Evolutionary conservation across 2,329 filamentous ascomycete genomes (phyloP).

Genomic region (Penicillium sp.): DNA sequence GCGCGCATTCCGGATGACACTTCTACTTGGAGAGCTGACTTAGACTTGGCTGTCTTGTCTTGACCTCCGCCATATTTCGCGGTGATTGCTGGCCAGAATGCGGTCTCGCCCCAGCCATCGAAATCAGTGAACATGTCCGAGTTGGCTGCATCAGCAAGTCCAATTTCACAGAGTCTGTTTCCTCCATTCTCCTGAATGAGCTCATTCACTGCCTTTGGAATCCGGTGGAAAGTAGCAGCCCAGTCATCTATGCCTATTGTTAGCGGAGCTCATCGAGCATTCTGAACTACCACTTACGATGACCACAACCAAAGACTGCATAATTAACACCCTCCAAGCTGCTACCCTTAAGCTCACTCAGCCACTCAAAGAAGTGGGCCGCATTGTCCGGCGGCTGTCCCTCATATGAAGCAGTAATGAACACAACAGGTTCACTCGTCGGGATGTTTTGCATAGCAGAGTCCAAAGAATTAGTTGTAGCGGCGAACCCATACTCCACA

Average conservation of each 20-base stretch:
- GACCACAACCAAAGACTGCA: slow-evolving; percentile 70
- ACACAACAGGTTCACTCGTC: slow-evolving; percentile 60
- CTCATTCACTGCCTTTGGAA: slow-evolving; percentile 64
- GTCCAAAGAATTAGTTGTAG: slow-evolving; percentile 60
- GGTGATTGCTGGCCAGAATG: slow-evolving; percentile 54
- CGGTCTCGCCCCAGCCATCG: slow-evolving; percentile 65
- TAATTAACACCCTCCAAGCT: slow-evolving; percentile 61
- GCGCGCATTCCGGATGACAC: slow-evolving; percentile 56
- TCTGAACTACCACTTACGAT: slow-evolving; percentile 33
- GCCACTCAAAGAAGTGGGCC: slow-evolving; percentile 66
- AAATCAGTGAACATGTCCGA: slow-evolving; percentile 69
- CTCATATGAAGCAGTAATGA: slow-evolving; percentile 72
- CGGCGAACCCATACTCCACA: slow-evolving; percentile 58
- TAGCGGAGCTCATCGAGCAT: not conserved
- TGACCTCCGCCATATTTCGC: slow-evolving; percentile 34
- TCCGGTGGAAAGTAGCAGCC: slow-evolving; percentile 62
- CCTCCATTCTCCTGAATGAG: slow-evolving; percentile 55
- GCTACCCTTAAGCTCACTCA: slow-evolving; percentile 54
- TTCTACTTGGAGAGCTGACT: slow-evolving; percentile 44
- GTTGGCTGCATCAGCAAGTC: slow-evolving; percentile 60
- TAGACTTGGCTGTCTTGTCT: slow-evolving; percentile 34
- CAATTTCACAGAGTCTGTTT: slow-evolving; percentile 50
- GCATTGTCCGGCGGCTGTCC: slow-evolving; percentile 74
- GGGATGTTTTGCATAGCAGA: slow-evolving; percentile 61
- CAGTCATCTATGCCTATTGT: slow-evolving; percentile 39